Percentiles rank a stretch among this genome's conserved stretches.
Conservation (phyloP, 495 filamentous ascomycete genomes). For the Staphylotrichum longicolle region DNA sequence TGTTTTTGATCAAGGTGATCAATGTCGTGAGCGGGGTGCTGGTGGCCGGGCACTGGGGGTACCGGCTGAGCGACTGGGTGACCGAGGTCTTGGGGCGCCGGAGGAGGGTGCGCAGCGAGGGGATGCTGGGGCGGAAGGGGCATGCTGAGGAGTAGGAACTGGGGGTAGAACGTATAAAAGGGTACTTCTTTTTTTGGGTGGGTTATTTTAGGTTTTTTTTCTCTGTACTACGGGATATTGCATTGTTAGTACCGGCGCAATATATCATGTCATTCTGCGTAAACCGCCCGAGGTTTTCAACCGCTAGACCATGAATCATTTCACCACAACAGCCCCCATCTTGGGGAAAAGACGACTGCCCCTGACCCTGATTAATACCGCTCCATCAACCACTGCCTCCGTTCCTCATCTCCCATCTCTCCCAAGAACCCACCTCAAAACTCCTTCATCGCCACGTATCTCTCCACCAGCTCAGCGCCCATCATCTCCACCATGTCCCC, state of each 20-base stretch:
- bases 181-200: neutral
- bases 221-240: neutral
- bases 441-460: slow-evolving; percentile 60
- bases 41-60: slow-evolving; percentile 62
- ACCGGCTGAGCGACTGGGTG: slow-evolving; percentile 52
- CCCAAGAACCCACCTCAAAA: slow-evolving; percentile 50
- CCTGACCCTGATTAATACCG: slow-evolving; percentile 42
- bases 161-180: too few relatives aligned
- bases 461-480: slow-evolving; percentile 53
- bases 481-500: slow-evolving; percentile 46
- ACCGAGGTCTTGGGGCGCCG: slow-evolving; percentile 49
- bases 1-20: slow-evolving; percentile 70
- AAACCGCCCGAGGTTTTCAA: too few relatives aligned
- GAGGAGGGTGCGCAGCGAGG: slow-evolving; percentile 54
- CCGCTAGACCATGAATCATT: too few relatives aligned
- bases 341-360: too few relatives aligned
- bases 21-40: slow-evolving; percentile 60
- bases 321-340: too few relatives aligned
- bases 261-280: neutral
- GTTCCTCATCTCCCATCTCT: slow-evolving; percentile 43
- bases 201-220: neutral
- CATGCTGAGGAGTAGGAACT: slow-evolving; percentile 5
- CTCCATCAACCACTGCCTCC: slow-evolving; percentile 61
- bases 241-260: slow-evolving; percentile 10
- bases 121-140: slow-evolving; percentile 48